A percentile compares a stretch with the other conserved stretches of the same genome.
These are phyloP conservation scores for Pyrenophora seminiperda DNA, from an alignment of 2,329 filamentous ascomycete species.

Conservation along the genomic window DNA sequence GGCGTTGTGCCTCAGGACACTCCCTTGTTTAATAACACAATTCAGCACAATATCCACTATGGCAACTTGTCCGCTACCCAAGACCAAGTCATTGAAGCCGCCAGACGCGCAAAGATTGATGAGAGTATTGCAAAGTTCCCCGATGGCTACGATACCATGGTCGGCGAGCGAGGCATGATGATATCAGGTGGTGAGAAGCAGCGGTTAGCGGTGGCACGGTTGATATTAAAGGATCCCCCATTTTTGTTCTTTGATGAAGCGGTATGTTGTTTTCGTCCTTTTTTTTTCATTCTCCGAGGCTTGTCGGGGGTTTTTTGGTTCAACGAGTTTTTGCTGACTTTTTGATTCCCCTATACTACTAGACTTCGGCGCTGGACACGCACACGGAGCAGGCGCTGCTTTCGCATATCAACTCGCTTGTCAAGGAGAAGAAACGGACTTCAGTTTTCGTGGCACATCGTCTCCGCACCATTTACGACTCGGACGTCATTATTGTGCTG, in stretches of 20 bases:
- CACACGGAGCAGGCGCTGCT: conserved; percentile 91
- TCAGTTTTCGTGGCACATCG: conserved; percentile 96
- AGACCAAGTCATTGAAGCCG: conserved; percentile 76
- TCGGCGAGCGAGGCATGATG: conserved; percentile 95
- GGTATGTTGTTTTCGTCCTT: conserved; percentile 48
- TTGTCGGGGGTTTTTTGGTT: too few species aligned
- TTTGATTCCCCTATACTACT: not conserved
- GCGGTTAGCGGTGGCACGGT: conserved; percentile 78
- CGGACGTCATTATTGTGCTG: conserved; percentile 87
- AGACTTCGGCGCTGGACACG: conserved; percentile 86
- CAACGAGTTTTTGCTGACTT: too few species aligned
- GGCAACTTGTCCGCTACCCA: conserved; percentile 77
- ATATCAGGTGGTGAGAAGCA: conserved; percentile 96
- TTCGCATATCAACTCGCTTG: conserved; percentile 88
- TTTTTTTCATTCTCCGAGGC: too few species aligned
- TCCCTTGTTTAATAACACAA: conserved; percentile 94
- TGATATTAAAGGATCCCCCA: conserved; percentile 87
- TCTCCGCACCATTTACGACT: conserved; percentile 90
- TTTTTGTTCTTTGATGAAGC: conserved; percentile 95
- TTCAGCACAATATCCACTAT: conserved; percentile 94
- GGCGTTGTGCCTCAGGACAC: conserved; percentile 98
- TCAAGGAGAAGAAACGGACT: conserved; percentile 85
- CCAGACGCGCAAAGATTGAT: conserved; percentile 82
- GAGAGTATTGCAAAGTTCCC: conserved; percentile 74
- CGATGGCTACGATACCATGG: conserved; percentile 87